Conservation (phyloP, 306 rosid genomes). For the Malus asiatica region DNA sequence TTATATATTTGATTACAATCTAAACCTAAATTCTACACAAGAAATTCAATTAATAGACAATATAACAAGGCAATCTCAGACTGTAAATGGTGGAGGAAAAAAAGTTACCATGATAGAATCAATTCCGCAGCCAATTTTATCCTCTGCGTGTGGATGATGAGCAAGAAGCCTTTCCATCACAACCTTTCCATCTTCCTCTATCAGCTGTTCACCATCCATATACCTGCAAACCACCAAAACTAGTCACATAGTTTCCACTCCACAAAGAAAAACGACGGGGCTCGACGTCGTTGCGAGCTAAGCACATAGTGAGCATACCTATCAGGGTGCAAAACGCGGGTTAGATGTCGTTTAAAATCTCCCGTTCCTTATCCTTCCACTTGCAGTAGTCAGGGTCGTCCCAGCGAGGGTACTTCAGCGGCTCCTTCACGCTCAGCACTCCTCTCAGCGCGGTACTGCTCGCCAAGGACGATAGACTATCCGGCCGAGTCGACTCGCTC, state of each 20-base stretch:
- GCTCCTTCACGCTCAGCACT: background rate
- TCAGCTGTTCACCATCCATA: too few species aligned
- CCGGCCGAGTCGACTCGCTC: conserved; percentile 28
- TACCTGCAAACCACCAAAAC: too few species aligned
- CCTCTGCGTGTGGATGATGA: conserved; percentile 11
- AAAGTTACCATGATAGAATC: conserved; percentile 68
- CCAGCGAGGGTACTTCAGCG: conserved; percentile 25
- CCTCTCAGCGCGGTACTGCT: conserved; percentile 2
- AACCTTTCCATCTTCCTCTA: conserved; percentile 42
- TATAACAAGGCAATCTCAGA: background rate
- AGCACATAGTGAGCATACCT: conserved; percentile 12
- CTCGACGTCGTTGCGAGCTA: too few species aligned
- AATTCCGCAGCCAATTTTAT: conserved; percentile 81
- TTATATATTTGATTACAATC: too few species aligned
- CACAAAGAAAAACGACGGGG: too few species aligned
- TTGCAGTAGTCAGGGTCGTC: conserved; percentile 51
- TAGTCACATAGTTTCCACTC: too few species aligned
- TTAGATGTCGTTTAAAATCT: conserved; percentile 58
- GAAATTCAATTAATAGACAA: background rate
- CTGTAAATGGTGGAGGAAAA: too few species aligned
- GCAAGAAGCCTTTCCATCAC: conserved; percentile 47
- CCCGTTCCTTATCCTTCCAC: conserved; percentile 62
- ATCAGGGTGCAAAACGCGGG: conserved; percentile 47
- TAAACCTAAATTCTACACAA: too few species aligned
- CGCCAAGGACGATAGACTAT: conserved; percentile 11